Evolutionary conservation across 129 eudicot genomes (phyloP).

Genomic region (Tagetes patula): DNA sequence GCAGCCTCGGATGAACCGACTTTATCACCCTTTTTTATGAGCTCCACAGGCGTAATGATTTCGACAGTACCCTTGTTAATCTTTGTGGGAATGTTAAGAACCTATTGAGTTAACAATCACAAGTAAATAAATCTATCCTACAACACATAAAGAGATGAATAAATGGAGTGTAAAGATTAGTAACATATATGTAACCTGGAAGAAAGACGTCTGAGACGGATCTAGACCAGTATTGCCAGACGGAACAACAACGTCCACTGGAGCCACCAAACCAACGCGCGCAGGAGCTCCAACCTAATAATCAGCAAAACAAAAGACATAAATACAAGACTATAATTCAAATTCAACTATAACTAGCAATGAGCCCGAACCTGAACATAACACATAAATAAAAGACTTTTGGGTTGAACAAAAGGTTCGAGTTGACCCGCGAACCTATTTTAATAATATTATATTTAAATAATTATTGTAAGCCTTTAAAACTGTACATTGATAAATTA

Average conservation of each 20-base stretch:
- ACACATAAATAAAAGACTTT: too few species aligned
- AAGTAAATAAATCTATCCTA: background rate
- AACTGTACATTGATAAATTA: too few species aligned
- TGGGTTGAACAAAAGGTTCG: too few species aligned
- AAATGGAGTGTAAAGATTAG: background rate
- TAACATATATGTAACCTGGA: conserved; percentile 51
- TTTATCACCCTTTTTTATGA: conserved; percentile 86
- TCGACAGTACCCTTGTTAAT: conserved; percentile 97
- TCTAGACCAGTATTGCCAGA: conserved; percentile 96
- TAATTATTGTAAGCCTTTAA: too few species aligned
- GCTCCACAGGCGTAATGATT: conserved; percentile 91
- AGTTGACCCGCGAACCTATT: too few species aligned
- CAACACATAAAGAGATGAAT: background rate
- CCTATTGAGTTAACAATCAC: conserved; percentile 25
- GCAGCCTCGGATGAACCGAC: conserved; percentile 97
- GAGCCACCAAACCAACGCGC: conserved; percentile 92
- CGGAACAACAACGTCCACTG: conserved; percentile 84
- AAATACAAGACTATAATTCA: too few species aligned
- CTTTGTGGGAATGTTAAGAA: conserved; percentile 91
- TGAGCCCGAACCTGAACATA: too few species aligned
- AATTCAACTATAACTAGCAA: too few species aligned
- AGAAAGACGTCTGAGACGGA: conserved; percentile 95
- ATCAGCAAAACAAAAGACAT: too few species aligned
- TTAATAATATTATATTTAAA: too few species aligned
- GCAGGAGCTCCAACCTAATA: conserved; percentile 94